phyloP scores from a whole-genome alignment of 805 yeast species.

The Kazachstania psychrophila region DNA sequence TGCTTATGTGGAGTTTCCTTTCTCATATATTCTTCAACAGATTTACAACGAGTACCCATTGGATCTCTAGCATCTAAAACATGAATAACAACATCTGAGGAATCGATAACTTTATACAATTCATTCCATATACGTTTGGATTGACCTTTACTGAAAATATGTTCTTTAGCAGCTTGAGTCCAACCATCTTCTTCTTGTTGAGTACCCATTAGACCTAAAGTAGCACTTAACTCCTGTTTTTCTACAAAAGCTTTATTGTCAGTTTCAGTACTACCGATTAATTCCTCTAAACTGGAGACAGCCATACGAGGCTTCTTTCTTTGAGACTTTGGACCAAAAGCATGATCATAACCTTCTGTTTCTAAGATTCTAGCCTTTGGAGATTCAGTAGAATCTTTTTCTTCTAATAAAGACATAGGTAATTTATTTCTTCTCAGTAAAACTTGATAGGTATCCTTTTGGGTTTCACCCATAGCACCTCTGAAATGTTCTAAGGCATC shows the following conservation, averaged over 20 bases:
- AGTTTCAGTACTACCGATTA: constrained; percentile 48
- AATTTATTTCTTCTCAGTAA: constrained; percentile 79
- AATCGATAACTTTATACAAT: constrained; percentile 90
- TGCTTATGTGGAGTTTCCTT: constrained; percentile 97
- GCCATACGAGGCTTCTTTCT: constrained; percentile 82
- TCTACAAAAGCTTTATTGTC: constrained; percentile 60
- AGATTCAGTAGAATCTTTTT: constrained; percentile 64
- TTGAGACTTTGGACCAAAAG: constrained; percentile 94
- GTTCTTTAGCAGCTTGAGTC: constrained; percentile 87
- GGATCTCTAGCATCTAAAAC: constrained; percentile 98
- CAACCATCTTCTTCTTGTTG: constrained; percentile 62
- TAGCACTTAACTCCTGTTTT: constrained; percentile 63
- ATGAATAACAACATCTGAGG: constrained; percentile 94
- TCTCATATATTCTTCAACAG: constrained; percentile 85
- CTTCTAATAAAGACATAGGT: constrained; percentile 92
- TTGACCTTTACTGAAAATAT: constrained; percentile 93
- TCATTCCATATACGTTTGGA: constrained; percentile 99
- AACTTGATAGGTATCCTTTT: constrained; percentile 77
- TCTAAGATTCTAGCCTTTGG: constrained; percentile 78
- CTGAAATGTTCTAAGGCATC: constrained; percentile 92
- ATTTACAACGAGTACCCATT: constrained; percentile 84
- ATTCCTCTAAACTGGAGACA: constrained; percentile 69
- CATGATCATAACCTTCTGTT: constrained; percentile 69
- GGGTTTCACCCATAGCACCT: constrained; percentile 82
- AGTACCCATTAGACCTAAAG: constrained; percentile 74